Evolutionary conservation across 306 rosid genomes (phyloP), one percentile per base, ranked within the genome.

Genomic region (Calophaca sinica): DNA sequence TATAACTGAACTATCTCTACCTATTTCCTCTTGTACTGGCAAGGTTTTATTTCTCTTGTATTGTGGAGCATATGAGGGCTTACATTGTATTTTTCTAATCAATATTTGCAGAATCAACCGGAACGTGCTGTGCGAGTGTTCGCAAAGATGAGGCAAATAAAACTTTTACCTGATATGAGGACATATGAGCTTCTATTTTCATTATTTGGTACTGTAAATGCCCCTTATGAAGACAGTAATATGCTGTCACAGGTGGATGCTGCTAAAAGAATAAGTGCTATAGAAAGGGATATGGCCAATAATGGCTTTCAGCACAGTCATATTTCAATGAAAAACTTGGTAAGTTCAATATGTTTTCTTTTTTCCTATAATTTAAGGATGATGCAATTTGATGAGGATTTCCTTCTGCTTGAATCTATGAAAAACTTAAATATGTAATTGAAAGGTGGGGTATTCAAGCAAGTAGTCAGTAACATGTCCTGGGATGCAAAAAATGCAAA

Each of bases 121-220:
- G 98, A 93, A 78, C 88, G 85, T 8, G 97, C 94, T 2, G 64
- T 93, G 67, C 83, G 59, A 82, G 86, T 87, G 75, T 82, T 93
- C 6, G 89, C 88, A 76, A 91, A 87, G 84, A 93, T 93, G 97
- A 88, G 85, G 80, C 84, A 64, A 57, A 66, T 84, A 33, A 80
- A 88, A 59, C 44, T 88, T 71, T 20, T 49, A 74, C 98, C 98
- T 76, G 73, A 91, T 88, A 82, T 87, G 72, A 64, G 72, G 88
- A 93, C 96, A 46, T 93, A 83, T 3, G 94, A 83, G 88, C 86
- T 81, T 77, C 73, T 93, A 62, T 91, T 89, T 87, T 88, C 85
- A 35, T 82, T 93, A 86, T 93, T 93, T 84, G 87, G 96, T 14
- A 80, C 66, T 11, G 96, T 93, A 66, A 91, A 91, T 81, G 86